Percentiles rank a stretch among this genome's conserved stretches.
phyloP scores from a whole-genome alignment of 352 stramenopile species.

The Pythium volutum region DNA sequence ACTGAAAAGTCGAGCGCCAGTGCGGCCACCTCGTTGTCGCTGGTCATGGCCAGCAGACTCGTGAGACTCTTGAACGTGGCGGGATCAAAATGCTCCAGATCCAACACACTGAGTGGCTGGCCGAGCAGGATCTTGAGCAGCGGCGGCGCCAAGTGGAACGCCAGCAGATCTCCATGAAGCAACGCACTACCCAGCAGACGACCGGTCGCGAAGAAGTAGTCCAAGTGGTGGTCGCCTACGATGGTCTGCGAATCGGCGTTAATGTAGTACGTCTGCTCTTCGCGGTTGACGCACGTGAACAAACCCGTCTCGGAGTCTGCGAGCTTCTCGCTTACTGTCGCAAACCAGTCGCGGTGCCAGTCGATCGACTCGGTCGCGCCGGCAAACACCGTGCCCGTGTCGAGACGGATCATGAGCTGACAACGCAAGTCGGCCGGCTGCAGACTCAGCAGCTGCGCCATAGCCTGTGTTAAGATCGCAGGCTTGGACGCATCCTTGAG shows the following conservation, averaged over 20 bases:
- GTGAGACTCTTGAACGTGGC: constrained; percentile 47
- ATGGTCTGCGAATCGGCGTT: constrained; percentile 55
- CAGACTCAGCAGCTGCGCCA: constrained; percentile 3
- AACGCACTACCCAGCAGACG: constrained; percentile 57
- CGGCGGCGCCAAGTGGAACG: constrained; percentile 91
- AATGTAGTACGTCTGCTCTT: constrained; percentile 58
- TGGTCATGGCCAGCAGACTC: constrained; percentile 45
- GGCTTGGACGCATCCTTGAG: constrained; percentile 5
- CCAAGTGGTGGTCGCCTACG: constrained; percentile 58
- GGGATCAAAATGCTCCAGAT: constrained; percentile 84
- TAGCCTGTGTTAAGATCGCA: not conserved
- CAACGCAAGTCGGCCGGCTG: not conserved
- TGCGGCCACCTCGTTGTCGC: constrained; percentile 42
- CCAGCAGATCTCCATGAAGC: constrained; percentile 89
- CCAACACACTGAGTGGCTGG: constrained; percentile 91
- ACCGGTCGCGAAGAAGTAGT: constrained; percentile 58
- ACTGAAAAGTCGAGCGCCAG: constrained; percentile 58
- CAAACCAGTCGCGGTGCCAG: constrained; percentile 91
- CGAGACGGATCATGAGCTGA: constrained; percentile 6
- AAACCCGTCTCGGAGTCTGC: constrained; percentile 40
- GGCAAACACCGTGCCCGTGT: constrained; percentile 1
- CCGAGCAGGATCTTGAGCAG: constrained; percentile 93
- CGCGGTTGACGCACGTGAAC: constrained; percentile 55
- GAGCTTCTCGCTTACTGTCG: constrained; percentile 66
- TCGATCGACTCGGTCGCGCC: constrained; percentile 6